A percentile compares a stretch with the other conserved stretches of the same genome.
Evolutionary conservation across 225 moss, liverwort and hornwort genomes (phyloP).

Genomic region (Thuidium tamariscinum): DNA sequence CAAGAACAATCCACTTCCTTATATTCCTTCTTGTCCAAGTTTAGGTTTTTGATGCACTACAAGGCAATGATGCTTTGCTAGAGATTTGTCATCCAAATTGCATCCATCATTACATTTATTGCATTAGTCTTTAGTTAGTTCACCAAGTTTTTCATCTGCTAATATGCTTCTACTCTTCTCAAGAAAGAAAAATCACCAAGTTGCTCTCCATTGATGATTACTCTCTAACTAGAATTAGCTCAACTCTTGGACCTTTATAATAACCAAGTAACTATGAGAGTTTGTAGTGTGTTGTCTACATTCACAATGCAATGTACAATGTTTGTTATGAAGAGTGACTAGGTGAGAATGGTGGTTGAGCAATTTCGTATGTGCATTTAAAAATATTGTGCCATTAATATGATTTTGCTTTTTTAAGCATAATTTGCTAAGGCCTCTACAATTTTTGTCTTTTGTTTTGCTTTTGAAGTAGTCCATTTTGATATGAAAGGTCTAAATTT

Average conservation of each 20-base stretch:
- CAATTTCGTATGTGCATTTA: background rate
- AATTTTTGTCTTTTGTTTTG: background rate
- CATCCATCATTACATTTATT: background rate
- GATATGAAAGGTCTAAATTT: background rate
- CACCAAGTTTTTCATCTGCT: too few species aligned
- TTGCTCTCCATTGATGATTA: accelerated
- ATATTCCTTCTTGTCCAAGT: too few species aligned
- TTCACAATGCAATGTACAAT: background rate
- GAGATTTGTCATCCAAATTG: background rate
- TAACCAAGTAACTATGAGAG: too few species aligned
- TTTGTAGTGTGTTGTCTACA: accelerated
- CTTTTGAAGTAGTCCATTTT: background rate
- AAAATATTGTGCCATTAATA: background rate
- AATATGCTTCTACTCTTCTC: too few species aligned
- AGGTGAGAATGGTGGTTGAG: background rate
- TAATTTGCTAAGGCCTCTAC: background rate
- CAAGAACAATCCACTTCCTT: too few species aligned
- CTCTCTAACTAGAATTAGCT: accelerated
- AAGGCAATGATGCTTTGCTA: too few species aligned
- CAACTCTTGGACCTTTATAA: accelerated
- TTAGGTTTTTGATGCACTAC: too few species aligned
- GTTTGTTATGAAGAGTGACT: background rate
- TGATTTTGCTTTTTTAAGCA: background rate
- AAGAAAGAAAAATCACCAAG: too few species aligned
- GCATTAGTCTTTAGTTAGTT: accelerated